Base-by-base conservation (phyloP, 495 filamentous ascomycete genomes). In the Xylaria grammica region DNA sequence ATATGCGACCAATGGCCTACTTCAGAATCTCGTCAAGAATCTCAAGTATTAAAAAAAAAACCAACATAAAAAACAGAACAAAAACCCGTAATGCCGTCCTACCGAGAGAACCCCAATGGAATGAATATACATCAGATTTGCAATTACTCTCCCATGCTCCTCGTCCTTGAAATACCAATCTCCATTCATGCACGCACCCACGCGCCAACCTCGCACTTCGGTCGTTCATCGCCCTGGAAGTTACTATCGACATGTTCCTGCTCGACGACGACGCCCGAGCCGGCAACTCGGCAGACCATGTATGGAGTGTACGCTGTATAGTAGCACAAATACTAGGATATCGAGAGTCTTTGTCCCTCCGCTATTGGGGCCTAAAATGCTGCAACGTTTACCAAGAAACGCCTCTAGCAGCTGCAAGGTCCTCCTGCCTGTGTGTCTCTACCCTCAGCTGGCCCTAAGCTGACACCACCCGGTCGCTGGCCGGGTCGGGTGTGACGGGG, bases 401-500 rank as follows among this genome's bases (percentile, higher is more conserved):
- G 67, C 65, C 63, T 68, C 66, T 72, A 96, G 79, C 92, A 96
- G 67, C 87, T 88, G 81, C 92, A 96, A 62, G 87, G 82, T 60
- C 86, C 87, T 48, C 85, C 88, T 48, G 84, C 85, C 73, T 93
- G 89, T 51, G 92, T 94, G 63, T 89, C 88, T 42, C 88, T 82
- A 51, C 89, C 83, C 71, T 96, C 92, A 27, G 90, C 55, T 22
- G 90, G 90, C 64, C 89, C 84, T 67, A 96, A 82, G 70, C 91
- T 91, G 46, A 96, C 92, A 46, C 92, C 91, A 34, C 72, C 72
- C 52, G 89, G 89, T 72, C 91, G 84, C 65, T 88, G 89, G 62
- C 89, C 89, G 32, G 89, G 83, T 65, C 94, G 84, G 67, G 91
- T 80, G 71, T 91, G 91, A 70, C 94, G 87, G 30, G 93, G 92